phyloP scores from a whole-genome alignment of 2,329 filamentous ascomycete species.

The Lasiodiplodia gonubiensis region DNA sequence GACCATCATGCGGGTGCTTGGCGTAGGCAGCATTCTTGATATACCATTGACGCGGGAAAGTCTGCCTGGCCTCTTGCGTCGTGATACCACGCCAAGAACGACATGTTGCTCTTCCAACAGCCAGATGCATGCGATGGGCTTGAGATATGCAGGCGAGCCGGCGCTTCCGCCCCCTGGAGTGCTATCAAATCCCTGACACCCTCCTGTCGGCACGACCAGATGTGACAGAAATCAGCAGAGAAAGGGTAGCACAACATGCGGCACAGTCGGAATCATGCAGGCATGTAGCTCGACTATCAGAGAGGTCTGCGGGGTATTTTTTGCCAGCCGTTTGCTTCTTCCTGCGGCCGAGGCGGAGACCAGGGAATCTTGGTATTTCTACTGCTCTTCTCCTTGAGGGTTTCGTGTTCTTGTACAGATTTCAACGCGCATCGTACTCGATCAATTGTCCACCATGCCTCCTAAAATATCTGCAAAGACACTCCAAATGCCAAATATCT shows the following conservation, averaged over 20 bases:
- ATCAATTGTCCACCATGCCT: not conserved
- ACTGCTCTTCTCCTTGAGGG: not conserved
- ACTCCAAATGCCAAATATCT: not conserved
- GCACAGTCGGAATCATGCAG: not conserved
- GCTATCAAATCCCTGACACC: not conserved
- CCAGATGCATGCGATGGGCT: not conserved
- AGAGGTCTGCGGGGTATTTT: not conserved
- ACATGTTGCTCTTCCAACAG: not conserved
- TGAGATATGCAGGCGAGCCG: not conserved
- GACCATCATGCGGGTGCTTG: not conserved
- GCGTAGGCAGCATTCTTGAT: conserved; percentile 1
- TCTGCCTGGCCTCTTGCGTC: not conserved
- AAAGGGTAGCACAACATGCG: not conserved
- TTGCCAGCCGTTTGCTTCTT: not conserved
- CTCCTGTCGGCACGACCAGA: not conserved
- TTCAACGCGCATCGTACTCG: not conserved
- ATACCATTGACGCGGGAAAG: not conserved
- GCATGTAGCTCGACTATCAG: not conserved
- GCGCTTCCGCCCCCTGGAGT: not conserved
- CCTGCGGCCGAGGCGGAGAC: no score
- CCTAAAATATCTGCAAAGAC: not conserved
- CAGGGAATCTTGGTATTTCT: not conserved
- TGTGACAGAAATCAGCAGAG: not conserved
- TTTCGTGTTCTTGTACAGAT: not conserved
- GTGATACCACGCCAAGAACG: not conserved